Evolutionary conservation across 2,329 filamentous ascomycete genomes (phyloP).

Genomic region (Xylaria multiplex): DNA sequence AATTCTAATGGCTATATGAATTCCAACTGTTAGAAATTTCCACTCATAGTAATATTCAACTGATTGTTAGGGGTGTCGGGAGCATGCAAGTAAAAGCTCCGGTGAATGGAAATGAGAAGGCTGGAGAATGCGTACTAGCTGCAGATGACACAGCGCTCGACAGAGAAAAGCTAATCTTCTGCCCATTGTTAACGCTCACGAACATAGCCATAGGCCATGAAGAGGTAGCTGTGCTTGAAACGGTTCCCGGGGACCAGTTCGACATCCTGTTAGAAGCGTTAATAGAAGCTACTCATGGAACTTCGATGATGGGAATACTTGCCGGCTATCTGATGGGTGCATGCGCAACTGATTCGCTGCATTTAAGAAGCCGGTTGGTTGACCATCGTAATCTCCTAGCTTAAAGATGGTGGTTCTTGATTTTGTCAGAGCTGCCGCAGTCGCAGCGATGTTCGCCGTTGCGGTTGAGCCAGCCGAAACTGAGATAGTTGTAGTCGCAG

Average conservation of each 20-base stretch:
- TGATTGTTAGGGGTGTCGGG: not conserved
- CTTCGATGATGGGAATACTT: not conserved
- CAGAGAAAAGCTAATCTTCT: slow-evolving; percentile 55
- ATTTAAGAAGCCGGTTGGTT: slow-evolving; percentile 66
- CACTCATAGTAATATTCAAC: not conserved
- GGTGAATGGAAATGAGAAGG: not conserved
- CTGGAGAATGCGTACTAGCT: slow-evolving; percentile 47
- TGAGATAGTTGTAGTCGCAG: slow-evolving; percentile 57
- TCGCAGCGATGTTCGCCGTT: slow-evolving; percentile 58
- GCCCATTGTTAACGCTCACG: slow-evolving; percentile 58
- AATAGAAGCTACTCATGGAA: not conserved
- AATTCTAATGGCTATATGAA: slow-evolving; percentile 56
- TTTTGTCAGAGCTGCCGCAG: slow-evolving; percentile 50
- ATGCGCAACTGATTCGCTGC: slow-evolving; percentile 67
- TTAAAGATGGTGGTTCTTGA: slow-evolving; percentile 60
- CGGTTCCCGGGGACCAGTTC: slow-evolving; percentile 53
- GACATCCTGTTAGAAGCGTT: slow-evolving; percentile 55
- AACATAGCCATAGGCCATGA: slow-evolving; percentile 69
- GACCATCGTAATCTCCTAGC: slow-evolving; percentile 68
- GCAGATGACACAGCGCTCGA: slow-evolving; percentile 54
- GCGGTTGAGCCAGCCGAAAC: slow-evolving; percentile 59
- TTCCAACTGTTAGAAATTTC: not conserved
- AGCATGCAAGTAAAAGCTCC: not conserved
- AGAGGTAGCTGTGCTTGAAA: slow-evolving; percentile 55
- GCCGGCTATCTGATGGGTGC: slow-evolving; percentile 46